phyloP scores from a whole-genome alignment of 345 rosid species.

The Viola odorata region DNA sequence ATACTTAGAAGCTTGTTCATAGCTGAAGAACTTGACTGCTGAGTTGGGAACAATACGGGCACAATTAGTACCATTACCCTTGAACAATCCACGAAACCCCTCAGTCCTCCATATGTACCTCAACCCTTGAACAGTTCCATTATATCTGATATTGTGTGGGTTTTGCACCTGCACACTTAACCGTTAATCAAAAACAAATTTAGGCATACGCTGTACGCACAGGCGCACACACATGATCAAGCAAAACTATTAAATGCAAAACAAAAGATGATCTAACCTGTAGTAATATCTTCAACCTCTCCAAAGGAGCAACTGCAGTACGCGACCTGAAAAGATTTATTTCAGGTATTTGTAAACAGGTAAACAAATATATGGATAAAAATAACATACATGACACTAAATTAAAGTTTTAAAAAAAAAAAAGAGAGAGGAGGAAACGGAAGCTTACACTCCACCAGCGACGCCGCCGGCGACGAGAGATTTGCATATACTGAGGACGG shows the following conservation, averaged over 20 bases:
- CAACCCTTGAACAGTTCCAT: slow-evolving; percentile 79
- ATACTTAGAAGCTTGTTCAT: slow-evolving; percentile 87
- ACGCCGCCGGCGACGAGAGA: slow-evolving; percentile 82
- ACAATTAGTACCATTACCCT: slow-evolving; percentile 95
- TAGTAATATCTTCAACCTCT: slow-evolving; percentile 85
- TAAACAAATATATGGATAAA: background rate
- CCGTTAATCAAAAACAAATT: slow-evolving; percentile 11
- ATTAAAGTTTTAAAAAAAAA: background rate
- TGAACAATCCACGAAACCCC: slow-evolving; percentile 78
- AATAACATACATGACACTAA: background rate
- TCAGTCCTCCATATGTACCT: slow-evolving; percentile 80
- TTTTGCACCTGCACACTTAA: slow-evolving; percentile 63
- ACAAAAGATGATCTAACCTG: slow-evolving; percentile 33
- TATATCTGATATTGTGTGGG: slow-evolving; percentile 73
- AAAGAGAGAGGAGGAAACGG: background rate
- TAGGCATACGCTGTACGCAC: background rate
- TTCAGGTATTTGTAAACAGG: too few species aligned
- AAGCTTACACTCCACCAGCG: slow-evolving; percentile 90
- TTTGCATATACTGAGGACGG: slow-evolving; percentile 52
- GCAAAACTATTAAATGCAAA: background rate
- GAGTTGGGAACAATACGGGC: slow-evolving; percentile 92
- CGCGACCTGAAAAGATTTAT: slow-evolving; percentile 52
- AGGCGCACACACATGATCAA: background rate
- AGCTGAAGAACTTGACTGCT: slow-evolving; percentile 90
- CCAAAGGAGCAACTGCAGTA: slow-evolving; percentile 94